A percentile compares a stretch with the other conserved stretches of the same genome.
Evolutionary conservation across 2,329 filamentous ascomycete genomes (phyloP).

Genomic region (Lomentospora prolificans): DNA sequence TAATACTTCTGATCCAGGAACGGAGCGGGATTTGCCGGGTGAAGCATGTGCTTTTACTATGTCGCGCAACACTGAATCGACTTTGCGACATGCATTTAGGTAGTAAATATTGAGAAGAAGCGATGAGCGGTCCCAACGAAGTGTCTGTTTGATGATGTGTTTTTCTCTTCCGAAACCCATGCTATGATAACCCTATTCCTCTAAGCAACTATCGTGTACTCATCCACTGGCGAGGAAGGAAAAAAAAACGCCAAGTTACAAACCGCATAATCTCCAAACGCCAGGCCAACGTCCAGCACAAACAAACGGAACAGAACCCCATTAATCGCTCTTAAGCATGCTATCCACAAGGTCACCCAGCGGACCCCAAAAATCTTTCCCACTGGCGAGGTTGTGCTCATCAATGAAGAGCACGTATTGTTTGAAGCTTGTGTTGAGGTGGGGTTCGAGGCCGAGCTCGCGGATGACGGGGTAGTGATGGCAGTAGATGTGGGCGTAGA

Average conservation of each 20-base stretch:
- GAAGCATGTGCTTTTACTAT: neutral
- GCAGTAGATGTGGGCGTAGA: conserved; percentile 99
- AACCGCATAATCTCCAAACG: conserved; percentile 4
- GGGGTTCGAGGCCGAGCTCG: conserved; percentile 88
- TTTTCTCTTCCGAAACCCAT: too few species aligned
- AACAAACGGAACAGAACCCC: neutral
- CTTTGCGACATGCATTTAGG: neutral
- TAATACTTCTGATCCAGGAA: conserved; percentile 4
- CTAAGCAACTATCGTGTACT: neutral
- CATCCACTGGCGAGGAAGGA: neutral
- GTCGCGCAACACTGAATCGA: neutral
- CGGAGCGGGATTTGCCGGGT: neutral
- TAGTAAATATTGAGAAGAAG: neutral
- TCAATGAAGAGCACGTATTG: conserved; percentile 98
- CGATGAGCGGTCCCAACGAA: too few species aligned
- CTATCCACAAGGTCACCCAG: conserved; percentile 93
- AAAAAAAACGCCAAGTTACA: neutral
- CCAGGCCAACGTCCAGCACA: neutral
- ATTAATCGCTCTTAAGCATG: conserved; percentile 86
- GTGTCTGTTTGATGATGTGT: too few species aligned
- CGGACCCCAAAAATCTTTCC: conserved; percentile 96
- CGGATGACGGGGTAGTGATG: conserved; percentile 97
- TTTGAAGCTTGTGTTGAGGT: conserved; percentile 99
- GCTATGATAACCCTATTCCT: neutral
- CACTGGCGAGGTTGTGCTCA: conserved; percentile 84